phyloP scores from a whole-genome alignment of 2,329 filamentous ascomycete genomes.

The Cytospora schulzeri region DNA sequence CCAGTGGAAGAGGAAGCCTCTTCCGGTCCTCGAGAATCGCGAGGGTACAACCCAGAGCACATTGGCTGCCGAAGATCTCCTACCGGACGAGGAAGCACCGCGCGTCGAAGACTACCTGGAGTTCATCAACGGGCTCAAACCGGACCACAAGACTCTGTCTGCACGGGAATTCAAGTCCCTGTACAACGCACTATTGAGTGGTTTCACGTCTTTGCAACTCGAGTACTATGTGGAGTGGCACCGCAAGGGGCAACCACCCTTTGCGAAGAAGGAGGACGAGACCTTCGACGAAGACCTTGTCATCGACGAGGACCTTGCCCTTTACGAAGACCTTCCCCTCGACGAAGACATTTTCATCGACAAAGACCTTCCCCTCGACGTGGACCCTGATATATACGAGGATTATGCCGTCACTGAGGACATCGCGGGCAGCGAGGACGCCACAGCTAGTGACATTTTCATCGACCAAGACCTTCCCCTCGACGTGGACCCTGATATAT shows the following conservation, averaged over 20 bases:
- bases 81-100: slow-evolving; percentile 32
- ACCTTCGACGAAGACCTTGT: background rate
- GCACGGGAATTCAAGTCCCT: slow-evolving; percentile 47
- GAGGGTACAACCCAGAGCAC: background rate
- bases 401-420: too few species aligned
- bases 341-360: too few species aligned
- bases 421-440: background rate
- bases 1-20: slow-evolving; percentile 18
- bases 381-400: too few species aligned
- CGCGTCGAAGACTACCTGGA: slow-evolving; percentile 40
- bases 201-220: slow-evolving; percentile 53
- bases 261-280: slow-evolving; percentile 31
- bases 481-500: too few species aligned
- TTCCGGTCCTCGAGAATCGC: background rate
- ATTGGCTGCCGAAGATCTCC: slow-evolving; percentile 10
- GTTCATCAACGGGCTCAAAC: slow-evolving; percentile 54
- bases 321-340: too few species aligned
- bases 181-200: slow-evolving; percentile 40
- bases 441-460: too few species aligned
- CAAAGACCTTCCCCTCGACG: too few species aligned
- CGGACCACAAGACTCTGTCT: slow-evolving; percentile 43
- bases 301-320: too few species aligned
- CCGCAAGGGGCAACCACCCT: slow-evolving; percentile 21
- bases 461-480: too few species aligned
- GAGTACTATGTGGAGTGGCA: slow-evolving; percentile 39